Evolutionary conservation across 148 eudicot species (phyloP).

Genomic region (Persicaria maculosa): DNA sequence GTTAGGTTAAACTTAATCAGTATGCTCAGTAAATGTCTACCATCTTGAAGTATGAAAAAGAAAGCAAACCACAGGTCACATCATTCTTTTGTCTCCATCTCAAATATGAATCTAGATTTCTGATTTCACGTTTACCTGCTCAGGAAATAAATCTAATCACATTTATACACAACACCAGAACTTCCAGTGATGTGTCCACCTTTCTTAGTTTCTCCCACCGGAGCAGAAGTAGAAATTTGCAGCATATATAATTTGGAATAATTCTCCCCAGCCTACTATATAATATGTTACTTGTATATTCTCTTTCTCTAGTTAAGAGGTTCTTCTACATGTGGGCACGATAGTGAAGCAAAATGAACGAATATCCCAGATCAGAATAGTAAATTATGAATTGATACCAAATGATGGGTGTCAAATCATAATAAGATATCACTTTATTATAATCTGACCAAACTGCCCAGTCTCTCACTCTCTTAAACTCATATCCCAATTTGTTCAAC

Average conservation of each 20-base stretch:
- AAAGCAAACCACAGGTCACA: neutral
- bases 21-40: neutral
- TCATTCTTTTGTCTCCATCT: constrained; percentile 3
- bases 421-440: neutral
- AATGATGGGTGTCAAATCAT: neutral
- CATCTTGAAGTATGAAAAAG: neutral
- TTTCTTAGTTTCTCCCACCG: neutral
- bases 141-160: neutral
- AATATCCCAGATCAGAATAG: neutral
- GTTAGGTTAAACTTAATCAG: constrained; percentile 10
- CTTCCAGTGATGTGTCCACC: neutral
- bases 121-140: neutral
- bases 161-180: neutral
- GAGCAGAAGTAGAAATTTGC: neutral
- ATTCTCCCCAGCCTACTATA: neutral
- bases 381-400: neutral
- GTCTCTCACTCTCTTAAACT: neutral
- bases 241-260: neutral
- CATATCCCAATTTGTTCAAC: neutral
- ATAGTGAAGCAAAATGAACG: neutral
- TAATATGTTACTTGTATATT: neutral
- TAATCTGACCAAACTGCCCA: neutral
- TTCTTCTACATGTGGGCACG: neutral
- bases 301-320: neutral
- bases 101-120: neutral